These are phyloP conservation scores for Lycium barbarum DNA, from an alignment of 257 asterid species.

Conservation along the genomic window DNA sequence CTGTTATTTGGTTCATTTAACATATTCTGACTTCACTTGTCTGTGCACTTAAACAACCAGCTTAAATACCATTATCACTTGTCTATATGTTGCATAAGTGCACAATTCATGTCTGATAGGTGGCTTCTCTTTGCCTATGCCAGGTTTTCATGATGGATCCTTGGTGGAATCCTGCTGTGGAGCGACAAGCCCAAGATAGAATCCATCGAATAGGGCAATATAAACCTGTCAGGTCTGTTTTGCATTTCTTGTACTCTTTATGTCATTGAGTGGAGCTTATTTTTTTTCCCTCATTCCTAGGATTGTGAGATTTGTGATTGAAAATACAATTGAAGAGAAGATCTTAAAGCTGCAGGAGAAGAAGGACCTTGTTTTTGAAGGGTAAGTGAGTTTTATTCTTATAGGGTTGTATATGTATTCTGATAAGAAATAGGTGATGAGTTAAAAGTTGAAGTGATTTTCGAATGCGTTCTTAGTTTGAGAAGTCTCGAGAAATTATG, in stretches of 20 bases:
- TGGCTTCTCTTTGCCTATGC: constrained; percentile 4
- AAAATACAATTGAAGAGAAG: constrained; percentile 86
- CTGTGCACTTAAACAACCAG: neutral
- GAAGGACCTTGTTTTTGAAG: constrained; percentile 94
- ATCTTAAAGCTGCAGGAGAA: constrained; percentile 89
- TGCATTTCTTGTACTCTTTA: constrained; percentile 19
- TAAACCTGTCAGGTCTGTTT: constrained; percentile 77
- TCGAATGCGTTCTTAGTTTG: neutral
- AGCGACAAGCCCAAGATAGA: constrained; percentile 95
- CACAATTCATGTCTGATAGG: constrained; percentile 10
- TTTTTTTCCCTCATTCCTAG: constrained; percentile 43
- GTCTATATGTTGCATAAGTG: neutral
- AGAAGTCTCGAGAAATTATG: neutral
- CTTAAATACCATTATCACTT: neutral
- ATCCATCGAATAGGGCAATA: constrained; percentile 93
- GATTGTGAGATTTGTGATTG: constrained; percentile 84
- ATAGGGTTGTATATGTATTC: neutral
- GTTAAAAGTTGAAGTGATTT: neutral
- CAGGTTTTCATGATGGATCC: constrained; percentile 99
- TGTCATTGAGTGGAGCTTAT: neutral
- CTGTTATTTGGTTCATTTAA: neutral
- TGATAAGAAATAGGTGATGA: neutral
- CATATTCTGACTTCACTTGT: neutral
- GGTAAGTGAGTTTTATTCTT: constrained; percentile 51
- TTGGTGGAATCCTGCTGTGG: constrained; percentile 99